phyloP scores from a whole-genome alignment of 257 asterid species.

The Paraleonurus japonicus region DNA sequence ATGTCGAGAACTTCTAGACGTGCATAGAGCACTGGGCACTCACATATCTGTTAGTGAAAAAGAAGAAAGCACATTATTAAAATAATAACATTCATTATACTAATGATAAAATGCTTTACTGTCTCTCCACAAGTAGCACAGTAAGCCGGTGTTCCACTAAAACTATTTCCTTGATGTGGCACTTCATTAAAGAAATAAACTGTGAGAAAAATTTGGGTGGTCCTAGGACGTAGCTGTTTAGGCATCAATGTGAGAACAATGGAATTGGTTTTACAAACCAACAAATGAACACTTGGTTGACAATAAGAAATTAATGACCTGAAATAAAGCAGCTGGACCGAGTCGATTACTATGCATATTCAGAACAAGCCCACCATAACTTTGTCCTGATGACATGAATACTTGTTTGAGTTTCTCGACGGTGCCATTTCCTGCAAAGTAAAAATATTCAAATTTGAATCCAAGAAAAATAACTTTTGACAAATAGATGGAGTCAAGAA shows the following conservation, averaged over 20 bases:
- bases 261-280: not conserved
- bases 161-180: constrained; percentile 1
- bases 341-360: constrained; percentile 84
- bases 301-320: constrained; percentile 41
- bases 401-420: constrained; percentile 73
- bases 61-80: not conserved
- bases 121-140: not conserved
- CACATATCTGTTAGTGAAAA: constrained; percentile 61
- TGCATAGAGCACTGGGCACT: constrained; percentile 65
- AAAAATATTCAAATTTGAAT: constrained; percentile 7
- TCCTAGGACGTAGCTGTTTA: not conserved
- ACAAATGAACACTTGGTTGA: not conserved
- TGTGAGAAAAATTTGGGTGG: not conserved
- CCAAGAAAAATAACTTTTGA: constrained; percentile 12
- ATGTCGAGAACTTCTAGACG: constrained; percentile 89
- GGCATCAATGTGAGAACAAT: constrained; percentile 5
- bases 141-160: not conserved
- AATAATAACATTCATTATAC: not conserved
- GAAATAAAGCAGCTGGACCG: constrained; percentile 81
- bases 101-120: not conserved
- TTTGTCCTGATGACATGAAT: constrained; percentile 72
- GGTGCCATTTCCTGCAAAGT: constrained; percentile 72
- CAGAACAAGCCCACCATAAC: constrained; percentile 70
- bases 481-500: constrained; percentile 18
- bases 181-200: constrained; percentile 1